phyloP scores from a whole-genome alignment of 495 filamentous ascomycete genomes.

The Aspergillus cristatus region DNA sequence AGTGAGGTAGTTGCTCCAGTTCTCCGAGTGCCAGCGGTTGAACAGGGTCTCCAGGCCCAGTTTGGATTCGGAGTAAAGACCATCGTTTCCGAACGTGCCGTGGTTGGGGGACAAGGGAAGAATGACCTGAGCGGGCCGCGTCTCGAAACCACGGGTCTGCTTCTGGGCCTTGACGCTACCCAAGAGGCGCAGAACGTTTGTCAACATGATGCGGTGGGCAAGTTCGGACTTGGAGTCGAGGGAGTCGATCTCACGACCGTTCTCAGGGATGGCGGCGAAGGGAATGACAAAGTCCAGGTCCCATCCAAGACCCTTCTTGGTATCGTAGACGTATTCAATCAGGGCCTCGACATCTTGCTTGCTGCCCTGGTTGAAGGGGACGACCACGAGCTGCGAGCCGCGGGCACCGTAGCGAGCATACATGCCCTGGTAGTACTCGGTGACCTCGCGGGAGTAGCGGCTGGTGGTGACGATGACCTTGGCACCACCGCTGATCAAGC shows the following conservation, averaged over 20 bases:
- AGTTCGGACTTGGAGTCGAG: conserved; percentile 98
- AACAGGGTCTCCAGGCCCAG: conserved; percentile 94
- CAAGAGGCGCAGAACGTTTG: conserved; percentile 85
- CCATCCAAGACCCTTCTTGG: conserved; percentile 96
- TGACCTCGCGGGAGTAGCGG: conserved; percentile 92
- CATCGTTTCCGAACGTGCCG: conserved; percentile 96
- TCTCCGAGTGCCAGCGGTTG: conserved; percentile 97
- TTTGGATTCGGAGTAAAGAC: conserved; percentile 97
- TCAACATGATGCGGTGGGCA: conserved; percentile 98
- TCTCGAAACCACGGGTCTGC: conserved; percentile 76
- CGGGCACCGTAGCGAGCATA: conserved; percentile 88
- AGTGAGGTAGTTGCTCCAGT: conserved; percentile 95
- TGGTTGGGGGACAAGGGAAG: conserved; percentile 96
- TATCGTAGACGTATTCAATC: conserved; percentile 89
- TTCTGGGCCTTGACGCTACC: conserved; percentile 89
- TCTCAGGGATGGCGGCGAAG: conserved; percentile 95
- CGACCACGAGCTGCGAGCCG: conserved; percentile 93
- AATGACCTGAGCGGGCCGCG: conserved; percentile 91
- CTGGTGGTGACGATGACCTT: conserved; percentile 94
- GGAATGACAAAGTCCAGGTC: conserved; percentile 94
- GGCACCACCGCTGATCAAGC: conserved; percentile 90
- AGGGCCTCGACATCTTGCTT: conserved; percentile 94
- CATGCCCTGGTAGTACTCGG: conserved; percentile 99
- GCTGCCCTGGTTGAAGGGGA: conserved; percentile 97
- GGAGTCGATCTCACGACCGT: conserved; percentile 93